These are phyloP conservation scores for Aspergillus bertholletiae DNA, from an alignment of 495 filamentous ascomycete genomes.

Conservation along the genomic window DNA sequence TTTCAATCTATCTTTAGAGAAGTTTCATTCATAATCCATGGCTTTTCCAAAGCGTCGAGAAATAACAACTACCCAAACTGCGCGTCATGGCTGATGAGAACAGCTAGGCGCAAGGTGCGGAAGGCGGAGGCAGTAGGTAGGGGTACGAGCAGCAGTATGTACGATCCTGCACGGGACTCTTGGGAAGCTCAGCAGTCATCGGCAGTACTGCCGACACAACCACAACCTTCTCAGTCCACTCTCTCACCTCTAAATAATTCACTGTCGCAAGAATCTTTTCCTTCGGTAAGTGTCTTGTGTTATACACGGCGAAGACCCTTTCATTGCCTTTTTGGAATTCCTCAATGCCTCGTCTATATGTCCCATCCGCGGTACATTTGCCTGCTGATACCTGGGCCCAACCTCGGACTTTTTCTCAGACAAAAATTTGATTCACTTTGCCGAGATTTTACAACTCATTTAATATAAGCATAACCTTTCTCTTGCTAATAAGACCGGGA, in stretches of 20 bases:
- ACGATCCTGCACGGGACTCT: slow-evolving; percentile 42
- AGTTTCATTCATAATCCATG: background rate
- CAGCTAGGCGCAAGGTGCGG: slow-evolving; percentile 3
- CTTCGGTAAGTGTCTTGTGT: slow-evolving; percentile 6
- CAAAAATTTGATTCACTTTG: no score
- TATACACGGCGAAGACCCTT: background rate
- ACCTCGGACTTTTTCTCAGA: no score
- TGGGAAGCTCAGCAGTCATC: slow-evolving; percentile 15
- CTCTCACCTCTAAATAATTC: background rate
- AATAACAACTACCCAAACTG: background rate
- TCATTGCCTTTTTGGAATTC: background rate
- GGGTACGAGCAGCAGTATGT: slow-evolving; percentile 24
- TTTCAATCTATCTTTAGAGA: background rate
- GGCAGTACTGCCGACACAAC: background rate
- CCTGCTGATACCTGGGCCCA: background rate
- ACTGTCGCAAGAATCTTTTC: slow-evolving; percentile 1
- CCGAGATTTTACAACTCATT: background rate
- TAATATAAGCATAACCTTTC: background rate
- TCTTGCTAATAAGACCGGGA: background rate
- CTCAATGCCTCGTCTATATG: background rate
- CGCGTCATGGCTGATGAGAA: slow-evolving; percentile 11
- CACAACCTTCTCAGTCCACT: background rate
- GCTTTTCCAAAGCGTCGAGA: background rate
- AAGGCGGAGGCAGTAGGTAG: slow-evolving; percentile 4
- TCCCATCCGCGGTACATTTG: background rate